Base-by-base conservation (phyloP, 768 basidiomycete species). In the Panus rudis region DNA sequence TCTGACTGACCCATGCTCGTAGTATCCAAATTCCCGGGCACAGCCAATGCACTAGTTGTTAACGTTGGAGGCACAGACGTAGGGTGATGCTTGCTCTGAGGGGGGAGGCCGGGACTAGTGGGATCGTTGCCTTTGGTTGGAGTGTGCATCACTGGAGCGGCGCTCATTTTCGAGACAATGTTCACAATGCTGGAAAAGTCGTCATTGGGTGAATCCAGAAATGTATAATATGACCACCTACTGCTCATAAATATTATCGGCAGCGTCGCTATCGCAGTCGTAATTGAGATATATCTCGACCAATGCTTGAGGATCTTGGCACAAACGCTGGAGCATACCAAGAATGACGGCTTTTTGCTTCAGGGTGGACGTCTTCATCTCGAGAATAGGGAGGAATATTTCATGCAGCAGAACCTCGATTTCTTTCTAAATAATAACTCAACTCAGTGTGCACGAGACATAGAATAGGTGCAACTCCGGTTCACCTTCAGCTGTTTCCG, bases 261-360 rank as follows among this genome's bases (percentile, higher is more conserved):
- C 76, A 4, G 94, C 91, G 46, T 91, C 84, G 46, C 91, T 79
- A 57, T 99, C 96, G 60, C 96, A 99, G 58, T 99, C 96, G 58
- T 99, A 99, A 62, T 99, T 99, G 60, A 99, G 81, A 66, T 98
- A 99, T 45, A 98, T 81, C 62, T 99, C 96, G 23, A 99, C 96
- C 16, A 99, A 71, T 7, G 94, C 92, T 62, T 98, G 96, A 2
- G 96, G 92, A 57, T 98, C 96, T 61, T 94, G 89, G 56, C 89
- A 93, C 13, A 99, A 67, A 31, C 87, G 79, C 14, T 78, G 79
- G 23, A 94, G 62, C 84, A 96, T 93, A 30, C 79, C 83, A 40
- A 98, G 71, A 41, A 98, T 89, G 38, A 91, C 80, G 3, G 84
- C 84, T 66, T 99, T 98, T 61, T 98, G 96, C 57, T 91, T 91